Evolutionary conservation across 176 grass and related monocot species (phyloP), one percentile per base, ranked within the genome.

Genomic region (Ananas comosus): DNA sequence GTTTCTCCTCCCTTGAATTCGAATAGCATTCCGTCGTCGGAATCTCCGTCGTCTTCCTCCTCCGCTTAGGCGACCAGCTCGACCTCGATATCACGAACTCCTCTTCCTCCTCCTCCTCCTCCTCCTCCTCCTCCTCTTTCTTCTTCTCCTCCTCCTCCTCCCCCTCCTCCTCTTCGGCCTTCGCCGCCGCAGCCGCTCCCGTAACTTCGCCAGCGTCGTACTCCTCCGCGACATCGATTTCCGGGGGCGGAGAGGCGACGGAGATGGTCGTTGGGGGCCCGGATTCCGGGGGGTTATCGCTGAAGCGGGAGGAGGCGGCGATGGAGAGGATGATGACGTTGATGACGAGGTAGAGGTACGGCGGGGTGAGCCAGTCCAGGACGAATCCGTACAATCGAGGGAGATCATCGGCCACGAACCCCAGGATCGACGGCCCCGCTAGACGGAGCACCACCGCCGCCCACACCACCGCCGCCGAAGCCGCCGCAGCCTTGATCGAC

Each of bases 271-370:
- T 16, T 2, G 56, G 56, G 1, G 63, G 12, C 70, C 24, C 28
- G 12, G 23, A 50, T 69, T 72, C 65, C 71, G 51, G 0, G 53
- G 56, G 17, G 2, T 61, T 86, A 19, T 14, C 21, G 56, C 10
- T 16, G 85, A 91, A 99, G 29, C 80, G 75, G 3, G 95, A 94
- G 0, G 87, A 91, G 1, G 90, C 95, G 28, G 85, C 95, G 77
- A 99, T 99, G 70, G 90, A 99, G 72, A 99, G 68, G 63, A 99
- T 99, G 77, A 99, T 94, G 42, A 78, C 90, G 78, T 99, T 99
- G 82, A 99, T 94, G 85, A 94, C 72, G 70, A 99, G 63, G 70
- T 94, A 94, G 4, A 99, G 80, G 67, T 94, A 99, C 2, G 95
- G 95, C 63, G 95, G 95, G 50, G 87, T 90, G 49, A 99, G 72